Base-by-base conservation (phyloP, 345 rosid genomes). In the Eucalyptus caleyi region DNA sequence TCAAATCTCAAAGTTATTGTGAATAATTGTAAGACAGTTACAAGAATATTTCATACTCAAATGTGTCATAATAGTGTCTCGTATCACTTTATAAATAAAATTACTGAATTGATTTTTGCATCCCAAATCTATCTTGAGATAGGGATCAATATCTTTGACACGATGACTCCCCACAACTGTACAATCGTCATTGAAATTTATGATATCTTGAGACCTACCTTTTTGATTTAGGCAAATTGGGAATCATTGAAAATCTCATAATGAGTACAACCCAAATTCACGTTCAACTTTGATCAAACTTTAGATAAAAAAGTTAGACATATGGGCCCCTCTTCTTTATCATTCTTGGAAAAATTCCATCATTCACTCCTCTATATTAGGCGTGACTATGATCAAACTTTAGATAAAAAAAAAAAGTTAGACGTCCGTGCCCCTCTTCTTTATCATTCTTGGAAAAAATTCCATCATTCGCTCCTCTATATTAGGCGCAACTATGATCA, bases 391-490 rank as follows among this genome's bases (percentile, higher is more conserved):
- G 32, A 26, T 60, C 32, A 27, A 60, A 60, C n/a, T 59, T 59
- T 11, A 59, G n/a, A 26, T 59, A 59, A 47, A 49, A 45, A 44
- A 44, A 5, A 56, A 59, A 59, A 59, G 3, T 59, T 4, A 59
- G 3, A 9, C 2, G 2, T 24, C 0, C 2, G 6, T 1, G n/a
- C 15, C 27, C 65, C n/a, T 26, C 15, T 59, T 11, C 15, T 24
- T 11, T 56, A 56, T 56, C 12, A 5, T 56, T 56, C 1, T 16
- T 50, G 54, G 54, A 16, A 50, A 50, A 50, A 50, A 50, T 50
- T 50, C 54, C 54, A 50, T 50, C 54, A 50, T 50, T 50, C 4
- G 8, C 18, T 50, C 21, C 54, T 50, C 54, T 16, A 50, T 16
- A 50, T 3, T 50, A 16, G 54, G 54, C 4, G 21, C 21, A 2